A percentile compares a stretch with the other conserved stretches of the same genome.
These are phyloP conservation scores for Chlamydomonas incerta DNA, from an alignment of 139 green algal species.

Conservation along the genomic window DNA sequence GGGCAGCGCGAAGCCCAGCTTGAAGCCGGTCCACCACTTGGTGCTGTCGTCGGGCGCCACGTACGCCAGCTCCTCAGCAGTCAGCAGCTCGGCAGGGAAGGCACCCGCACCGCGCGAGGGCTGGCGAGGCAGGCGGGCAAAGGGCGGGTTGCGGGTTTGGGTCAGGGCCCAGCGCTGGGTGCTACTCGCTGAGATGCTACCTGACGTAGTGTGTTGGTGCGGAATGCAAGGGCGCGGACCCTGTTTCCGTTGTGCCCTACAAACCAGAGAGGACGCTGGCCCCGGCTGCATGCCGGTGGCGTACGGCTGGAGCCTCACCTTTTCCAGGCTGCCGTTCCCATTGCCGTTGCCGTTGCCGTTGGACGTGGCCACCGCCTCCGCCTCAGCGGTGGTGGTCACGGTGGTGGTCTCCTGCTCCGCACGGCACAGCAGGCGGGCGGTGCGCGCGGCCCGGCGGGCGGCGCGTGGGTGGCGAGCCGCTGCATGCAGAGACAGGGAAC, in stretches of 20 bases:
- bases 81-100: constrained; percentile 21
- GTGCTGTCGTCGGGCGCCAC: neutral
- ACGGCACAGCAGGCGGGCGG: constrained; percentile 7
- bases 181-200: too few relatives aligned
- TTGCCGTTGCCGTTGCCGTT: neutral
- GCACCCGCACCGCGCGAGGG: constrained; percentile 1
- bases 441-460: neutral
- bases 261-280: too few relatives aligned
- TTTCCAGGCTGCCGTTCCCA: neutral
- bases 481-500: neutral
- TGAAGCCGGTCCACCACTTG: constrained; percentile 54
- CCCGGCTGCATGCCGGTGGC: too few relatives aligned
- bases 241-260: too few relatives aligned
- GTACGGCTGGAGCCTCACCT: neutral
- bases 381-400: neutral
- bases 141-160: neutral
- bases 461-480: too few relatives aligned
- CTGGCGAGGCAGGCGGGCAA: neutral
- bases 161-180: neutral
- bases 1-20: constrained; percentile 79
- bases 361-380: neutral
- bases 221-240: too few relatives aligned
- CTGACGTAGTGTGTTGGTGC: too few relatives aligned
- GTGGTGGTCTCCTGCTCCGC: neutral
- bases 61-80: constrained; percentile 20